Base-by-base conservation (phyloP, 805 yeast species). In the Kodamaea restingae region DNA sequence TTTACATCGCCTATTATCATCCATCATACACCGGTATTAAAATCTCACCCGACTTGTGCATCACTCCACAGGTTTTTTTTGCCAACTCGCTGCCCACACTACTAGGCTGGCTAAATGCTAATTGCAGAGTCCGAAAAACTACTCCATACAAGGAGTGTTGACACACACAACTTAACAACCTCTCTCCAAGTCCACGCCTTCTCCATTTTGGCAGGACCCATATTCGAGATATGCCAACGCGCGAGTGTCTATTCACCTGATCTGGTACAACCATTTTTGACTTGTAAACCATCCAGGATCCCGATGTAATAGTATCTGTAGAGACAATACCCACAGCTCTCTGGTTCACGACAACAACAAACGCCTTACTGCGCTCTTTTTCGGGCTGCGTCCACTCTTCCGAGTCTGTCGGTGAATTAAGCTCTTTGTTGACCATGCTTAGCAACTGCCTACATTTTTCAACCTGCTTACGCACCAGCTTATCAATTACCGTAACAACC, bases 101-200 rank as follows among this genome's bases (percentile, higher is more conserved):
- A 42, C 84, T 78, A 0, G 90, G 88, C 54, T 83, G 91, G 32
- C 86, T 79, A 76, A 86, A 83, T 1, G 80, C 84, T 14, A 83
- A 54, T 42, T 76, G 70, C 11, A 44, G 47, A 40, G 58, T 71
- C 2, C 59, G 57, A 10, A 81, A 47, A 0, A 17, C 36, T 40
- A 72, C 51, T 0, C 86, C 87, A 49, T 75, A 76, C 1, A 80
- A 58, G 17, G 75, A 60, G 39, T 75, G 47, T 1, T 51, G 51
- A 38, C 69, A 56, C 0, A 78, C 76, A 2, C 66, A 53, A 2
- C 70, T 54, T 4, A 82, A 48, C 33, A 83, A 50, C 31, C 50
- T 53, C 5, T 59, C 48, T 0, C 77, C 85, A 9, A 82, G 61
- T 0, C 82, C 81, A 10, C 46, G 44, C 21, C 79, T 54, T 50